Evolutionary conservation across 345 rosid genomes (phyloP).

Genomic region (Eucalyptus regnans): DNA sequence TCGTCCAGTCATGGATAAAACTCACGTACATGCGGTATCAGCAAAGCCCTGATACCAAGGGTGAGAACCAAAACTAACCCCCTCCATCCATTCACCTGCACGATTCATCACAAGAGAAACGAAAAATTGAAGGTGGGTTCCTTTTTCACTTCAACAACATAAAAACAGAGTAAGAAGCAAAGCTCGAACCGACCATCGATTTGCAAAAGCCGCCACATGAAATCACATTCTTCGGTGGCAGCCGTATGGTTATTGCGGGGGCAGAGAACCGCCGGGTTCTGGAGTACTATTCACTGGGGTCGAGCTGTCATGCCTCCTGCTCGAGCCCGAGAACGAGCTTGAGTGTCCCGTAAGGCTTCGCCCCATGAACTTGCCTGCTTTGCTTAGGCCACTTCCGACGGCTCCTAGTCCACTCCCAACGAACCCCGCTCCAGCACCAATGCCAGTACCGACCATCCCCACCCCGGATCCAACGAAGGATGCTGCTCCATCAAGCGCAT

Average conservation of each 20-base stretch:
- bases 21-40: neutral
- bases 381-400: slow-evolving; percentile 69
- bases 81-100: neutral
- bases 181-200: neutral
- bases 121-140: neutral
- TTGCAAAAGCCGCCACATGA: neutral
- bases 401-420: slow-evolving; percentile 62
- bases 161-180: neutral
- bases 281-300: slow-evolving; percentile 51
- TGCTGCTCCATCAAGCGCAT: slow-evolving; percentile 67
- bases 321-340: neutral
- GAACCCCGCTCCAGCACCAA: slow-evolving; percentile 19
- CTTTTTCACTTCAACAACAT: neutral
- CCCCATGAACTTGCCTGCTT: slow-evolving; percentile 82
- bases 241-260: neutral
- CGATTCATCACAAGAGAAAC: neutral
- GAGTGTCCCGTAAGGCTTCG: slow-evolving; percentile 66
- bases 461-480: slow-evolving; percentile 41
- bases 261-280: slow-evolving; percentile 30
- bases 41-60: neutral
- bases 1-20: neutral
- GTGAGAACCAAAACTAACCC: neutral
- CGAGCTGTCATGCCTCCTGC: slow-evolving; percentile 48
- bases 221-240: neutral
- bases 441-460: slow-evolving; percentile 61